Conservation (phyloP, 1,139 yeast genomes). For the Saccharomyces hybrid region DNA sequence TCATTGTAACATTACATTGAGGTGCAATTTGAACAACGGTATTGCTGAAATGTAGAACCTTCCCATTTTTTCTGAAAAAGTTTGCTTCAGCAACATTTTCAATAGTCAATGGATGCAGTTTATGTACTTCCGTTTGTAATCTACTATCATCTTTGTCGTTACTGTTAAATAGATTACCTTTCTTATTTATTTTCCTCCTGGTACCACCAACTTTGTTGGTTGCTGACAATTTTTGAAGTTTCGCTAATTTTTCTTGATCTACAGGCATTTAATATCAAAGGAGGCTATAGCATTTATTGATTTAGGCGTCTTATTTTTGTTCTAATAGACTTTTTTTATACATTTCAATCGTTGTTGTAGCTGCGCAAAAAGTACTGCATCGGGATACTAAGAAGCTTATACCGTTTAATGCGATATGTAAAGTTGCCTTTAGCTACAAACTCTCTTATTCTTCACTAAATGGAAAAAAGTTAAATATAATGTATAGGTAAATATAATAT, state of each 20-base stretch:
- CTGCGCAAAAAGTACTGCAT: not conserved
- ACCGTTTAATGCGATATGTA: not conserved
- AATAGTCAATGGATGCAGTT: conserved; percentile 83
- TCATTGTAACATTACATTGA: conserved; percentile 86
- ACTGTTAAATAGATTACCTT: conserved; percentile 33
- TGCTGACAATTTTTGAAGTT: conserved; percentile 66
- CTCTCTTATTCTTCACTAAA: too few relatives aligned
- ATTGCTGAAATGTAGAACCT: conserved; percentile 90
- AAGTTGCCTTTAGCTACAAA: not conserved
- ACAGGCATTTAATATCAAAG: conserved; percentile 48
- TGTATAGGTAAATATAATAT: not conserved
- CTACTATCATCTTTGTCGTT: conserved; percentile 73
- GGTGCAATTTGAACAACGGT: conserved; percentile 93
- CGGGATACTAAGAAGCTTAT: not conserved
- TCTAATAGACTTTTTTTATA: not conserved
- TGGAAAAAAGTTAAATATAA: not conserved
- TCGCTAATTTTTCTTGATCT: conserved; percentile 84
- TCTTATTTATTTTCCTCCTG: conserved; percentile 74
- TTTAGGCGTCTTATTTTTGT: conserved; percentile 2
- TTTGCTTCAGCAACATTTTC: conserved; percentile 94
- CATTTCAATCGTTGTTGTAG: not conserved
- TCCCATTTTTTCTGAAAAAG: conserved; percentile 95
- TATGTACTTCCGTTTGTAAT: conserved; percentile 84
- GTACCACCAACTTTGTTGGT: conserved; percentile 81
- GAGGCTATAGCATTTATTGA: not conserved